phyloP scores from a whole-genome alignment of 192 early-diverging fungal genomes.

The Gonapodya prolifera region DNA sequence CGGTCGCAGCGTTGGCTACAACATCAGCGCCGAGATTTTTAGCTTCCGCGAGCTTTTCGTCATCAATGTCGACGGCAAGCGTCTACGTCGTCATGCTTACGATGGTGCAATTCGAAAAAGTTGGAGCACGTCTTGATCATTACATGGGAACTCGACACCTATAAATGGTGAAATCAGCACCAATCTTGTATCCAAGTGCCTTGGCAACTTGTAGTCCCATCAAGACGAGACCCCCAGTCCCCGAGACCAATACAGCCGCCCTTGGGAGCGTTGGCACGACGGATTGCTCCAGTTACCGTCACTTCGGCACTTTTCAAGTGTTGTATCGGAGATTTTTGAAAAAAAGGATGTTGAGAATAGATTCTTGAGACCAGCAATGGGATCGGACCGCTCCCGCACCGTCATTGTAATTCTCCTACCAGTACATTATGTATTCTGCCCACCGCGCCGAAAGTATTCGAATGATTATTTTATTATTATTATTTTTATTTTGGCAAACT shows the following conservation, averaged over 20 bases:
- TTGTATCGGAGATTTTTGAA: too few relatives aligned
- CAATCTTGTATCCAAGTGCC: neutral
- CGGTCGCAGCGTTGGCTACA: neutral
- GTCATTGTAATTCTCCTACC: too few relatives aligned
- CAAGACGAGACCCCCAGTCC: neutral
- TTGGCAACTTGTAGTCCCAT: neutral
- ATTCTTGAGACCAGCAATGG: too few relatives aligned
- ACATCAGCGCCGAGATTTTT: neutral
- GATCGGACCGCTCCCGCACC: too few relatives aligned
- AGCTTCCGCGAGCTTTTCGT: neutral
- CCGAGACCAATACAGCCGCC: neutral
- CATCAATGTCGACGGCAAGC: neutral
- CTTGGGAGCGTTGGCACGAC: neutral
- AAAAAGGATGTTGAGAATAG: too few relatives aligned
- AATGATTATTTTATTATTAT: neutral
- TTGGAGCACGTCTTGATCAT: too few relatives aligned
- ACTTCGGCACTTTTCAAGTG: too few relatives aligned
- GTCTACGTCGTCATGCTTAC: neutral
- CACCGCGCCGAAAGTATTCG: neutral
- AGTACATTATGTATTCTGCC: neutral
- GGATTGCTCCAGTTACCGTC: neutral
- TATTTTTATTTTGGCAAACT: too few relatives aligned
- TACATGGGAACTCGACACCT: neutral
- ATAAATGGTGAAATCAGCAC: neutral
- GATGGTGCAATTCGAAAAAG: too few relatives aligned